Conservation (phyloP, 2,329 filamentous ascomycete genomes). For the Seiridium cupressi region DNA sequence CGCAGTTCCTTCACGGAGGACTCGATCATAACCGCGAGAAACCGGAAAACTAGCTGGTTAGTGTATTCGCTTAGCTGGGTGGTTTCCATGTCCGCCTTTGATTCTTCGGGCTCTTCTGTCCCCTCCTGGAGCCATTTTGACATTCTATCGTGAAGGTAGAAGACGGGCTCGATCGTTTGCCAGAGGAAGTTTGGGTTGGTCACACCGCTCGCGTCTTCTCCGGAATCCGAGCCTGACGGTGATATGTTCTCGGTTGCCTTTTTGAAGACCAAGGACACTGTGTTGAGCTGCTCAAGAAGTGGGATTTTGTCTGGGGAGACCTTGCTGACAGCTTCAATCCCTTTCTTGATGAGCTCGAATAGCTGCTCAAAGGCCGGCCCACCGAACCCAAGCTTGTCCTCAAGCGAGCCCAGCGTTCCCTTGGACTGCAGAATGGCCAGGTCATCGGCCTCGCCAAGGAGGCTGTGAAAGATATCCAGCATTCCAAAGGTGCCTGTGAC, state of each 20-base stretch:
- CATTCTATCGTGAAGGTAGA: constrained; percentile 26
- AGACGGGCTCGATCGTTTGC: constrained; percentile 27
- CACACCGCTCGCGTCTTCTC: constrained; percentile 1
- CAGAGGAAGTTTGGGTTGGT: constrained; percentile 23
- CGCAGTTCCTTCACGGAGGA: constrained; percentile 27
- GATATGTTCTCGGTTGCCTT: constrained; percentile 13
- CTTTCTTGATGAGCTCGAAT: constrained; percentile 25
- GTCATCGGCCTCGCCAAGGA: constrained; percentile 28
- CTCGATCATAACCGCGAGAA: constrained; percentile 27
- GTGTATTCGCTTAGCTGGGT: constrained; percentile 26
- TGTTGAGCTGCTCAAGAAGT: constrained; percentile 22
- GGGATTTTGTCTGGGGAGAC: constrained; percentile 18
- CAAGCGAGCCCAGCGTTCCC: constrained; percentile 24
- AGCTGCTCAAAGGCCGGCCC: constrained; percentile 26
- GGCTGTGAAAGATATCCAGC: constrained; percentile 30
- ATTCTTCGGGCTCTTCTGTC: constrained; percentile 21
- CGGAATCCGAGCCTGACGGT: neutral
- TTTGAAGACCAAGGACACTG: constrained; percentile 24
- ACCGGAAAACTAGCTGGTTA: constrained; percentile 26
- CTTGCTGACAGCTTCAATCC: constrained; percentile 18
- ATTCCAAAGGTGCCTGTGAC: constrained; percentile 53
- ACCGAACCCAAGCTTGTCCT: constrained; percentile 24
- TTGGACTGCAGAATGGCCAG: constrained; percentile 27
- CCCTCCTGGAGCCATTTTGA: constrained; percentile 27
- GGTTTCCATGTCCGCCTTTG: constrained; percentile 15